These are phyloP conservation scores for Lipomyces mesembrius DNA, from an alignment of 805 yeast species.

Conservation along the genomic window DNA sequence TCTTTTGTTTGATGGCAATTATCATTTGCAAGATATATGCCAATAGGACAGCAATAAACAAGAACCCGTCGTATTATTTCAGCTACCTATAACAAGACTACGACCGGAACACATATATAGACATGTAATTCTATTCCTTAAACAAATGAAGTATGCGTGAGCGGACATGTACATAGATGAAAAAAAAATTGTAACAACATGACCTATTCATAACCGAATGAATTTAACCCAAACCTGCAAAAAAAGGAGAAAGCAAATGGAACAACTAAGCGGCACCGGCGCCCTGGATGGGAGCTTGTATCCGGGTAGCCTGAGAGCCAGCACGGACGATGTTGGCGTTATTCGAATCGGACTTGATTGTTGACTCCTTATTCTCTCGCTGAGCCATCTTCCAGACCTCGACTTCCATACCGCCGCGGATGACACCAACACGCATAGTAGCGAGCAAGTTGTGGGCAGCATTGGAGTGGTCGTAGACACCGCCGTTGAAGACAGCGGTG, in stretches of 20 bases:
- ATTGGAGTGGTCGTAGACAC: constrained; percentile 89
- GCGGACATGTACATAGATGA: neutral
- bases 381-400: constrained; percentile 71
- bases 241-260: neutral
- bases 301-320: constrained; percentile 62
- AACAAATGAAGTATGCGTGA: neutral
- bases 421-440: constrained; percentile 89
- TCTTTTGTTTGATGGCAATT: too few species aligned
- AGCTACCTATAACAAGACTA: neutral
- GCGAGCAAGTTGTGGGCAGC: constrained; percentile 91
- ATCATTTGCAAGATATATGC: too few species aligned
- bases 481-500: constrained; percentile 92
- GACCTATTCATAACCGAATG: neutral
- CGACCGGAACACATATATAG: neutral
- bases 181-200: neutral
- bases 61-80: too few species aligned
- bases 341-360: constrained; percentile 57
- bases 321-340: constrained; percentile 63
- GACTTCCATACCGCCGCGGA: constrained; percentile 78
- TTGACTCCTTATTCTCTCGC: constrained; percentile 66
- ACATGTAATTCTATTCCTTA: neutral
- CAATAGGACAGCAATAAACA: too few species aligned
- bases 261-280: constrained; percentile 61
- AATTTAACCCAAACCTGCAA: constrained; percentile 2
- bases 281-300: constrained; percentile 53